phyloP scores from a whole-genome alignment of 805 yeast genomes.

The Starmerella bombicola region DNA sequence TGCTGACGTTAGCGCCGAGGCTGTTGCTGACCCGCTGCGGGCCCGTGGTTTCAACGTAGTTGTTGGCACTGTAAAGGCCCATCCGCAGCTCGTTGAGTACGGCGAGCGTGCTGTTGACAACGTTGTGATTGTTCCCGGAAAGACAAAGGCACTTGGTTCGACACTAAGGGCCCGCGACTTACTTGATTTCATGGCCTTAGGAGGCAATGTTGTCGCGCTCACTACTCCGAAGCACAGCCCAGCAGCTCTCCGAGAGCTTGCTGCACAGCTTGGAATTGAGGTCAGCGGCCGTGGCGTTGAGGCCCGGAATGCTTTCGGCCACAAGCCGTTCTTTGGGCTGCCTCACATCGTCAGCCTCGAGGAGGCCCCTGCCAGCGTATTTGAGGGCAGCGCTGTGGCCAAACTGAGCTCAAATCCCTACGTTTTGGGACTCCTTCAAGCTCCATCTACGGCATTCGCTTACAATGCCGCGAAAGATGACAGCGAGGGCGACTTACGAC shows the following conservation, averaged over 20 bases:
- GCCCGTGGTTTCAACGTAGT: slow-evolving; percentile 30
- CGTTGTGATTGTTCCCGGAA: slow-evolving; percentile 46
- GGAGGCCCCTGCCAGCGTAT: not conserved
- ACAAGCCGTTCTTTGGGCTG: slow-evolving; percentile 3
- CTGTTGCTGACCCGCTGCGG: slow-evolving; percentile 21
- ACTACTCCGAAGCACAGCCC: slow-evolving; percentile 41
- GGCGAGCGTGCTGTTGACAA: slow-evolving; percentile 43
- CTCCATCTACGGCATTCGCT: slow-evolving; percentile 21
- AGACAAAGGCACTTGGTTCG: slow-evolving; percentile 32
- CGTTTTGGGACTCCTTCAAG: slow-evolving; percentile 18
- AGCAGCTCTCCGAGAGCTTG: slow-evolving; percentile 51
- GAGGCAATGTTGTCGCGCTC: slow-evolving; percentile 65
- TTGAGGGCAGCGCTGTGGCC: slow-evolving; percentile 15
- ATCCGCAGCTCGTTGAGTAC: slow-evolving; percentile 30
- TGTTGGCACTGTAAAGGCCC: slow-evolving; percentile 24
- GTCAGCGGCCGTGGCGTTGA: slow-evolving; percentile 66
- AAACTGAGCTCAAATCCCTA: slow-evolving; percentile 13
- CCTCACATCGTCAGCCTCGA: slow-evolving; percentile 17
- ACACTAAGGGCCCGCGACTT: slow-evolving; percentile 38
- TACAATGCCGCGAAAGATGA: slow-evolving; percentile 19
- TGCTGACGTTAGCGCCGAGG: slow-evolving; percentile 12
- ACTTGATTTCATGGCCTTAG: slow-evolving; percentile 46
- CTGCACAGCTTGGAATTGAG: slow-evolving; percentile 69
- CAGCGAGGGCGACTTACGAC: slow-evolving; percentile 3
- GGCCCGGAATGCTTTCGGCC: slow-evolving; percentile 52